Base-by-base conservation (phyloP, 208 protist species). In the Trypanosoma brucei region DNA sequence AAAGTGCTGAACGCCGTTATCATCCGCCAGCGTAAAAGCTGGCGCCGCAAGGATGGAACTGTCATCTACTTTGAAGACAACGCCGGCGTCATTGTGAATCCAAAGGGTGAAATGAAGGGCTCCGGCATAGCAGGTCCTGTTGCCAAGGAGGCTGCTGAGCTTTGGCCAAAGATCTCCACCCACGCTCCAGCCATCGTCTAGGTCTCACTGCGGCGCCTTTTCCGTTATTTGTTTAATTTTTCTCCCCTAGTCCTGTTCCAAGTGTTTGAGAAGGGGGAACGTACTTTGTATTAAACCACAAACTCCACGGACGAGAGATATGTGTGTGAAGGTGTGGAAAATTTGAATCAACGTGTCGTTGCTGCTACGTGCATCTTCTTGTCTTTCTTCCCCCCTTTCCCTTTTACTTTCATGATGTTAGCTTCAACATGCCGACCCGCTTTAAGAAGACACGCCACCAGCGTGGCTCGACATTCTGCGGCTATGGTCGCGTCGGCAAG, bases 61-160 rank as follows among this genome's bases (percentile, higher is more conserved):
- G 98, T 97, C 75, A 90, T 99, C 70, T 99, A 99, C 86, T 99
- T 99, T 62, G 98, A 99, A 87, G 98, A 99, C 84, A 99, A 99
- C 80, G 98, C 98, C 51, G 98, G 98, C 74, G 98, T 99, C 42
- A 99, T 99, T 68, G 98, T 99, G 51, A 99, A 99, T 90, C 93
- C 94, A 60, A 99, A 99, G 92, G 98, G 98, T 76, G 98, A 99
- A 81, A 98, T 99, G 91, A 99, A 99, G 94, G 97, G 99, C 61
- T 99, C 98, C 39, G 97, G 96, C 68, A 98, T 99, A 82, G 97
- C 96, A 55, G 98, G 98, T 35, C 99, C 98, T 64, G 98, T 99
- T 52, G 98, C 97, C 56, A 99, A 99, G 91, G 99, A 99, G 86
- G 98, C 94, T 84, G 98, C 98, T 42, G 99, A 99, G 65, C 86